A percentile compares a stretch with the other conserved stretches of the same genome.
phyloP scores from a whole-genome alignment of 345 rosid genomes.

The Camelina hispida region DNA sequence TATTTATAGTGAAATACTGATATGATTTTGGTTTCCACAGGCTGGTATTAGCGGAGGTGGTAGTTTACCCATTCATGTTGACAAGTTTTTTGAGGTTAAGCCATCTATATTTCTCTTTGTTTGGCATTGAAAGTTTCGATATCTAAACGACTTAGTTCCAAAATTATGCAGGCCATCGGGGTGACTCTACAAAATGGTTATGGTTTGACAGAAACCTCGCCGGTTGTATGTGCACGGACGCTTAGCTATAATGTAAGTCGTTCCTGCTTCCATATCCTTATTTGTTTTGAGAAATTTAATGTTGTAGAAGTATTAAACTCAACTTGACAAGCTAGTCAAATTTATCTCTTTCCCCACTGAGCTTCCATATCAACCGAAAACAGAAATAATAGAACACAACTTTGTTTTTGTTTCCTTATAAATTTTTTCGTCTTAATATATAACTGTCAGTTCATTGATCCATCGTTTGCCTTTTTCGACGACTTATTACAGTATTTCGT shows the following conservation, averaged over 20 bases:
- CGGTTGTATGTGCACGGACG: constrained; percentile 80
- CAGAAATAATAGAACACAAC: no score
- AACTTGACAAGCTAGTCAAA: no score
- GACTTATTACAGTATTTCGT: neutral
- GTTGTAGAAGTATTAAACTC: no score
- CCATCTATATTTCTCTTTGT: neutral
- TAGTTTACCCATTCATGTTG: constrained; percentile 77
- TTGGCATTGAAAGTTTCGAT: constrained; percentile 14
- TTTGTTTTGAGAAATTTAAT: no score
- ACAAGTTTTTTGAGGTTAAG: constrained; percentile 92
- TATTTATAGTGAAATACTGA: constrained; percentile 21
- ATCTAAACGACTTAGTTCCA: constrained; percentile 25
- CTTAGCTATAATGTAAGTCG: constrained; percentile 69
- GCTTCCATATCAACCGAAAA: no score
- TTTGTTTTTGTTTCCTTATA: no score
- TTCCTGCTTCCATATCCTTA: constrained; percentile 7
- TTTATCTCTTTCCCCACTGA: no score
- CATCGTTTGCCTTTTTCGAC: neutral
- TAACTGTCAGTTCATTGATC: neutral
- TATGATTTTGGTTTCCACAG: constrained; percentile 49
- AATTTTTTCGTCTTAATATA: no score
- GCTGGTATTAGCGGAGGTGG: constrained; percentile 98
- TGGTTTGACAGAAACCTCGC: constrained; percentile 95
- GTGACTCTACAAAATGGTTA: constrained; percentile 85
- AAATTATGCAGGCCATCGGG: constrained; percentile 78